These are phyloP conservation scores for Orychophragmus violaceus DNA, from an alignment of 345 rosid genomes.

Conservation along the genomic window DNA sequence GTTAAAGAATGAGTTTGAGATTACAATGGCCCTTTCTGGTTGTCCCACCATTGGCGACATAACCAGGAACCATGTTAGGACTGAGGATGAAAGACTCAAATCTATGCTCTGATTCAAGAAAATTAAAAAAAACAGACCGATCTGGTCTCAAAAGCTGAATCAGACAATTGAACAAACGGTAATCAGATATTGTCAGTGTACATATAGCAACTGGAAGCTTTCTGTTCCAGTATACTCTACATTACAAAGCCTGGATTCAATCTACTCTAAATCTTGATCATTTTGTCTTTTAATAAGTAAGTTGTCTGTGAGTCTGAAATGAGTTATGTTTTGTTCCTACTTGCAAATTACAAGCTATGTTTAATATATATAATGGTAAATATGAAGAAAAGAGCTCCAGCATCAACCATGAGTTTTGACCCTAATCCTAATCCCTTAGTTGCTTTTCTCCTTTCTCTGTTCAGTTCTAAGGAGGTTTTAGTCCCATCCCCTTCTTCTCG, in stretches of 20 bases:
- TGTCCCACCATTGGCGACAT: slow-evolving; percentile 54
- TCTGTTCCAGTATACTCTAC: not conserved
- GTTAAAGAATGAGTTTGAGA: slow-evolving; percentile 74
- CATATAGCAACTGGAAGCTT: not conserved
- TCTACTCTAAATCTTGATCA: not conserved
- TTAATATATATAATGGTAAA: not conserved
- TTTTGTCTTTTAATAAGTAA: not conserved
- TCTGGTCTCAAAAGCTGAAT: not conserved
- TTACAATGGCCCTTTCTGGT: slow-evolving; percentile 78
- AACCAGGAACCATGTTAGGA: slow-evolving; percentile 52
- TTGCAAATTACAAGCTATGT: no score
- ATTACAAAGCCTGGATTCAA: not conserved
- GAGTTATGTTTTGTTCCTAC: not conserved
- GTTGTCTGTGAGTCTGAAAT: not conserved
- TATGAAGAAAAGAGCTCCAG: not conserved
- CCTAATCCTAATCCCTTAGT: no score
- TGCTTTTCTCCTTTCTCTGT: no score
- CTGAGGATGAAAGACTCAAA: slow-evolving; percentile 36
- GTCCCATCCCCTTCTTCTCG: slow-evolving; percentile 6
- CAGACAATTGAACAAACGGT: not conserved
- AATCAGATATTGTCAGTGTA: not conserved
- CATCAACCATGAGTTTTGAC: not conserved
- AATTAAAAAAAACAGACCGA: not conserved
- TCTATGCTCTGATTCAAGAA: slow-evolving; percentile 38
- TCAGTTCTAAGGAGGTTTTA: no score